These are phyloP conservation scores for Ceratocystiopsis minuta DNA, from an alignment of 2,329 filamentous ascomycete genomes.

Conservation along the genomic window DNA sequence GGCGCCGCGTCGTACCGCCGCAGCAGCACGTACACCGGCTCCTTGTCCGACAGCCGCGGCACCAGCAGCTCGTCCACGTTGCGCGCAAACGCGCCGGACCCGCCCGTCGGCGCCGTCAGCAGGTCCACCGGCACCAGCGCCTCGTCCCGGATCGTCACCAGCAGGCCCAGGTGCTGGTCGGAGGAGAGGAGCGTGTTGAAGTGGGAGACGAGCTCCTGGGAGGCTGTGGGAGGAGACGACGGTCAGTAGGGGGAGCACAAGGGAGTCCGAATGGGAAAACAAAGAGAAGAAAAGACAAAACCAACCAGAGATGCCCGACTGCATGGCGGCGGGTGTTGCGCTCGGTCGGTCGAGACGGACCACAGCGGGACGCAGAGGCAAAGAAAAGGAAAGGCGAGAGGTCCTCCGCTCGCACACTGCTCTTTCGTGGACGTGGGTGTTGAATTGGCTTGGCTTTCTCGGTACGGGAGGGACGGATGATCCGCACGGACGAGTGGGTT, in stretches of 20 bases:
- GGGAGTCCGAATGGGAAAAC: conserved; percentile 1
- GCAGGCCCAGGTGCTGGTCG: conserved; percentile 45
- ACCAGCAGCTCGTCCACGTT: conserved; percentile 43
- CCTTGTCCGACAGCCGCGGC: conserved; percentile 44
- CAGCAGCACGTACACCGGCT: conserved; percentile 57
- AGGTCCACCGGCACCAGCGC: conserved; percentile 41
- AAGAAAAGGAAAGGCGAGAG: no score
- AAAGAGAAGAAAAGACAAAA: background rate
- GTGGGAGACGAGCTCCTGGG: conserved; percentile 55
- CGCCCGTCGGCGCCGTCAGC: conserved; percentile 30
- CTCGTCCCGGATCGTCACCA: conserved; percentile 54
- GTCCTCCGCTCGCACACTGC: no score
- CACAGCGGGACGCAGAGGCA: no score
- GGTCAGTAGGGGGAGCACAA: background rate
- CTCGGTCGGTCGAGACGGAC: background rate
- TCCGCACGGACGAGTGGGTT: no score
- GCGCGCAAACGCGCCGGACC: conserved; percentile 41
- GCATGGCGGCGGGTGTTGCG: conserved; percentile 38
- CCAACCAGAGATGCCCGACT: conserved; percentile 61
- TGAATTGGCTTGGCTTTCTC: no score
- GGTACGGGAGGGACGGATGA: no score
- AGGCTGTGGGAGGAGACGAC: conserved; percentile 31
- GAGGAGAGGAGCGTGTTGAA: conserved; percentile 53
- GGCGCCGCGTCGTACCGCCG: conserved; percentile 42
- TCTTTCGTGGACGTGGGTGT: no score